phyloP scores from a whole-genome alignment of 768 basidiomycete species.

The Rhizopogon vinicolor region DNA sequence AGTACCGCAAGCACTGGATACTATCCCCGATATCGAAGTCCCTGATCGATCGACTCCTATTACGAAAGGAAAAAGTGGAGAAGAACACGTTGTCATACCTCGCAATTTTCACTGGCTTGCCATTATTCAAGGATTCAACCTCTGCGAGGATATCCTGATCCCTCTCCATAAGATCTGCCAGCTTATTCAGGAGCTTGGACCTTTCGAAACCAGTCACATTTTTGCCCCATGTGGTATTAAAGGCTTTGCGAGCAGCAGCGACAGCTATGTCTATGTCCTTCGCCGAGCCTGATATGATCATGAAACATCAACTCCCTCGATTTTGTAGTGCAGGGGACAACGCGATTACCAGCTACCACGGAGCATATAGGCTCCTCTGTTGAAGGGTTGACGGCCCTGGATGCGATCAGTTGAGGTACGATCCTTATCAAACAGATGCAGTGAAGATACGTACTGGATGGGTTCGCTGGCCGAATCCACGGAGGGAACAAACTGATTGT shows the following conservation, averaged over 20 bases:
- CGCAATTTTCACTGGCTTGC: slow-evolving; percentile 74
- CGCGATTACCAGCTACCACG: slow-evolving; percentile 52
- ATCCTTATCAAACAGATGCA: slow-evolving; percentile 15
- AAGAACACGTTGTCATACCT: slow-evolving; percentile 30
- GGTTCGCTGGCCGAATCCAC: slow-evolving; percentile 54
- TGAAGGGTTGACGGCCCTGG: slow-evolving; percentile 73
- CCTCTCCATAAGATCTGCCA: slow-evolving; percentile 87
- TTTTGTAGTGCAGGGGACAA: not conserved
- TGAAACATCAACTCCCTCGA: not conserved
- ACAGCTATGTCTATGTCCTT: slow-evolving; percentile 85
- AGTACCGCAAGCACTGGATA: slow-evolving; percentile 79
- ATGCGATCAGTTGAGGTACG: slow-evolving; percentile 10
- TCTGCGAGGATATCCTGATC: slow-evolving; percentile 80
- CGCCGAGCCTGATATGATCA: slow-evolving; percentile 41
- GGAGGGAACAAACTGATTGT: slow-evolving; percentile 84
- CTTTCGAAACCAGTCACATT: slow-evolving; percentile 83
- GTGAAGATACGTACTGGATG: slow-evolving; percentile 47
- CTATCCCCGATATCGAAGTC: slow-evolving; percentile 80
- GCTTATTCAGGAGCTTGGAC: slow-evolving; percentile 74
- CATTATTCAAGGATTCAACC: slow-evolving; percentile 85
- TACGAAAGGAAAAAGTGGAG: not conserved
- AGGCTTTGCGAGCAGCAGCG: slow-evolving; percentile 76
- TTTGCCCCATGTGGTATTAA: slow-evolving; percentile 85
- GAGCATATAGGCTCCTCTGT: slow-evolving; percentile 72
- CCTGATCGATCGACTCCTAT: slow-evolving; percentile 30